phyloP scores from a whole-genome alignment of 2,329 filamentous ascomycete genomes.

The Coniochaeta pulveracea region DNA sequence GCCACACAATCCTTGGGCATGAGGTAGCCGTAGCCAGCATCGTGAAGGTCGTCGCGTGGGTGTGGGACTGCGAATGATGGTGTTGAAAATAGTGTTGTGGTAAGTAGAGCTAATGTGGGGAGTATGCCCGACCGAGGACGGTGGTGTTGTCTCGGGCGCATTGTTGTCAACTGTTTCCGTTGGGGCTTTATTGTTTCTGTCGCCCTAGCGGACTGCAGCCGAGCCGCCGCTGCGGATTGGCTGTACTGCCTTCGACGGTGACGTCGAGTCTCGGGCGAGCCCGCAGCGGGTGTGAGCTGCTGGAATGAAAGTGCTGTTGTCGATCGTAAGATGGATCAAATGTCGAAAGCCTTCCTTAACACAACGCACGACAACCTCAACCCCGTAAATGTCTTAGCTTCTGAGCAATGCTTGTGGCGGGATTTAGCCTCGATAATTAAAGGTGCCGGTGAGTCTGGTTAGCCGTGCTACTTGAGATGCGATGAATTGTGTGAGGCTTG shows the following conservation, averaged over 20 bases:
- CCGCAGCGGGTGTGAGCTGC: too few relatives aligned
- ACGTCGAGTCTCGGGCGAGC: slow-evolving; percentile 1
- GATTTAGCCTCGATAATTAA: too few relatives aligned
- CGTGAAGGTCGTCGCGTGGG: slow-evolving; percentile 36
- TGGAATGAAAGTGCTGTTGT: too few relatives aligned
- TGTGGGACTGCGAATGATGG: slow-evolving; percentile 23
- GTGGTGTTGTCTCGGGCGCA: slow-evolving; percentile 20
- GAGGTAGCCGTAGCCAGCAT: slow-evolving; percentile 37
- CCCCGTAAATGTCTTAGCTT: too few relatives aligned
- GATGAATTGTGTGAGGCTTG: too few relatives aligned
- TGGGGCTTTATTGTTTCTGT: background rate
- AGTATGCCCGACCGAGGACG: slow-evolving; percentile 13
- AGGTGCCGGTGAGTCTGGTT: too few relatives aligned
- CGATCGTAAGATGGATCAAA: too few relatives aligned
- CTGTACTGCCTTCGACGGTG: slow-evolving; percentile 1
- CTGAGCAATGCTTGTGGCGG: too few relatives aligned
- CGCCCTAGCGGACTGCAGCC: background rate
- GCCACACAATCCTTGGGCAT: slow-evolving; percentile 35
- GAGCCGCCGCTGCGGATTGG: background rate
- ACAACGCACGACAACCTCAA: too few relatives aligned
- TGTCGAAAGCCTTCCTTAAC: too few relatives aligned
- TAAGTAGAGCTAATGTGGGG: slow-evolving; percentile 23
- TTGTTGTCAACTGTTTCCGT: slow-evolving; percentile 9
- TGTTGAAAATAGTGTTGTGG: background rate
- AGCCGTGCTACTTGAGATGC: too few relatives aligned